phyloP scores from a whole-genome alignment of 1,284 basidiomycete species.

The Rhodofomes roseus region DNA sequence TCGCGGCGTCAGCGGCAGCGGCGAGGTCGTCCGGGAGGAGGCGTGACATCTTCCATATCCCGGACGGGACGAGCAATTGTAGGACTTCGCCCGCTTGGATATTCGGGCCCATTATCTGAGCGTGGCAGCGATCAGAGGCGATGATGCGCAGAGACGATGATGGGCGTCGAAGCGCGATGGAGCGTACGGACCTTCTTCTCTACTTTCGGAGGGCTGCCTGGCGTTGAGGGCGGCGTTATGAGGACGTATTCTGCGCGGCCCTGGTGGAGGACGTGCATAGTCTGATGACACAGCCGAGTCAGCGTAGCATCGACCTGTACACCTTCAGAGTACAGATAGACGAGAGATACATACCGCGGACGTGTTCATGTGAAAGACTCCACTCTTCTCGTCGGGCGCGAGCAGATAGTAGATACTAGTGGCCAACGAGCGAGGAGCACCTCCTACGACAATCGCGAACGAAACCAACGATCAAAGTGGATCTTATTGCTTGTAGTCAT shows the following conservation, averaged over 20 bases:
- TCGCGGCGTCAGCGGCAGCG: slow-evolving; percentile 4
- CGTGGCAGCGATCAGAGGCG: neutral
- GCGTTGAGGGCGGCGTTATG: slow-evolving; percentile 24
- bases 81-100: slow-evolving; percentile 36
- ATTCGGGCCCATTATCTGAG: slow-evolving; percentile 38
- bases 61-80: slow-evolving; percentile 42
- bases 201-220: slow-evolving; percentile 30
- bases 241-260: slow-evolving; percentile 47
- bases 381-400: slow-evolving; percentile 33
- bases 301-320: too few species aligned
- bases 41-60: slow-evolving; percentile 48
- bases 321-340: neutral
- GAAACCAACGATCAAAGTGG: neutral
- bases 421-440: slow-evolving; percentile 29
- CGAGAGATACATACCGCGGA: slow-evolving; percentile 30
- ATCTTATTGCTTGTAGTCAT: too few species aligned
- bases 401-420: slow-evolving; percentile 48
- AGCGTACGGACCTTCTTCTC: slow-evolving; percentile 31
- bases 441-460: slow-evolving; percentile 18
- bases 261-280: slow-evolving; percentile 46
- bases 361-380: slow-evolving; percentile 46
- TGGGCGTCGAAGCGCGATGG: neutral
- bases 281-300: slow-evolving; percentile 25
- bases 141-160: too few species aligned
- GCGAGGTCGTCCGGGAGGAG: slow-evolving; percentile 37